Conservation (phyloP, 352 stramenopile species). For the Globisporangium spiculum region DNA sequence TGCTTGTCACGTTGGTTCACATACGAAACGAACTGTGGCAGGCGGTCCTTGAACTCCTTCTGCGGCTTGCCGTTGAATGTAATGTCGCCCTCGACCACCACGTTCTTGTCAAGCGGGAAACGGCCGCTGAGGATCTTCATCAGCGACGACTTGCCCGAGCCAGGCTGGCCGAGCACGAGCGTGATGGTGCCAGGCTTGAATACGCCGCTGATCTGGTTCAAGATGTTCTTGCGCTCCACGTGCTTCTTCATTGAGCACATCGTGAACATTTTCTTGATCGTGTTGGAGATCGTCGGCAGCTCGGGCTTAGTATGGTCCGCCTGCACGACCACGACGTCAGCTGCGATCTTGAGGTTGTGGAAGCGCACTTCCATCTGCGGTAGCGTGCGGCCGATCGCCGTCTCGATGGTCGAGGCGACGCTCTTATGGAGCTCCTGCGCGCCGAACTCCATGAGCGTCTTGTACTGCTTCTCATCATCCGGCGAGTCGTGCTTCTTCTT, state of each 20-base stretch:
- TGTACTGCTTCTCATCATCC: conserved; percentile 6
- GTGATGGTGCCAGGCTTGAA: conserved; percentile 29
- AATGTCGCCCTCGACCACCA: conserved; percentile 20
- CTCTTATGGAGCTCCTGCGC: conserved; percentile 10
- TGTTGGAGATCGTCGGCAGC: conserved; percentile 11
- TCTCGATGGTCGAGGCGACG: conserved; percentile 9
- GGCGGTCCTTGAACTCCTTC: conserved; percentile 19
- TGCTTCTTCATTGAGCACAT: conserved; percentile 20
- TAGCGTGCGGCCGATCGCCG: conserved; percentile 10
- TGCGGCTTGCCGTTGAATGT: conserved; percentile 25
- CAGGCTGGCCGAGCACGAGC: conserved; percentile 27
- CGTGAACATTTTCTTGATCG: conserved; percentile 12
- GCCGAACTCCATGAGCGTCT: conserved; percentile 15
- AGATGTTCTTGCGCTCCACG: conserved; percentile 24
- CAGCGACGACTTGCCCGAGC: conserved; percentile 27
- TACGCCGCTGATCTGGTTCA: conserved; percentile 24
- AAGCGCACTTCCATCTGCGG: conserved; percentile 24
- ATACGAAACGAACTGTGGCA: conserved; percentile 26
- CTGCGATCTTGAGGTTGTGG: conserved; percentile 18
- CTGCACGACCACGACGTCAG: conserved; percentile 9
- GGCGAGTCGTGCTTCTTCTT: conserved; percentile 10
- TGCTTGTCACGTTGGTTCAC: conserved; percentile 26
- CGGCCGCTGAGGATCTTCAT: conserved; percentile 28
- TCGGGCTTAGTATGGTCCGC: conserved; percentile 4
- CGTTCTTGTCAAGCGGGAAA: conserved; percentile 21